These are phyloP conservation scores for Phalaenopsis hybrid DNA, from an alignment of 116 monocot genomes.

Conservation along the genomic window DNA sequence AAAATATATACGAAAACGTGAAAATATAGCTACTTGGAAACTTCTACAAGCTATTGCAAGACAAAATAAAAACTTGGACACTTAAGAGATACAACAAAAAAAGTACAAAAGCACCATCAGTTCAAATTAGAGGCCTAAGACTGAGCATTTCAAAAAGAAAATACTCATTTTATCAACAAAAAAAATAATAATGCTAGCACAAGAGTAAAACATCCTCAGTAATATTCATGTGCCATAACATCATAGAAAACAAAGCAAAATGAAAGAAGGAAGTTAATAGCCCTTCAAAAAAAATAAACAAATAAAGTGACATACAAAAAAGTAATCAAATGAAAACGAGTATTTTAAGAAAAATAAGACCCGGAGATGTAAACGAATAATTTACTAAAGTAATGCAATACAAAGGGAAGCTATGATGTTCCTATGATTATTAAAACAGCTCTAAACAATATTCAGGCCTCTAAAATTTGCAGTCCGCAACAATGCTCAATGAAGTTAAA, in stretches of 20 bases:
- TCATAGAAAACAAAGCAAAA: background rate
- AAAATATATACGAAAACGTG: background rate
- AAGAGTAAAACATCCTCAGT: background rate
- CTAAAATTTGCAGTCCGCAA: background rate
- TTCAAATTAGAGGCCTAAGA: background rate
- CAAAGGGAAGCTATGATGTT: background rate
- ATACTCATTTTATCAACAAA: background rate
- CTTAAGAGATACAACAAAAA: background rate
- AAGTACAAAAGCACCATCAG: background rate
- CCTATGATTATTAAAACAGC: background rate
- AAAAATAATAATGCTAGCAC: background rate
- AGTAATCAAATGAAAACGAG: background rate
- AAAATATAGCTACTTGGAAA: background rate
- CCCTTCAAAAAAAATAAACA: background rate
- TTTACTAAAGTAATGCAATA: background rate
- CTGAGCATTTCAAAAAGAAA: background rate
- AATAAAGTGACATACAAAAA: background rate
- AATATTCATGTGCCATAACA: background rate
- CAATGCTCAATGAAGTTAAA: background rate
- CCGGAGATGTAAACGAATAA: too few relatives aligned
- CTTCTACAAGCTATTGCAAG: background rate
- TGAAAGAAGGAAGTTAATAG: background rate
- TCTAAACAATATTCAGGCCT: background rate
- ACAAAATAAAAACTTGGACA: background rate
- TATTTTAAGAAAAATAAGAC: background rate